A percentile compares a stretch with the other conserved stretches of the same genome.
Conservation (phyloP, 1,139 yeast genomes). For the Wickerhamomyces sp. region DNA sequence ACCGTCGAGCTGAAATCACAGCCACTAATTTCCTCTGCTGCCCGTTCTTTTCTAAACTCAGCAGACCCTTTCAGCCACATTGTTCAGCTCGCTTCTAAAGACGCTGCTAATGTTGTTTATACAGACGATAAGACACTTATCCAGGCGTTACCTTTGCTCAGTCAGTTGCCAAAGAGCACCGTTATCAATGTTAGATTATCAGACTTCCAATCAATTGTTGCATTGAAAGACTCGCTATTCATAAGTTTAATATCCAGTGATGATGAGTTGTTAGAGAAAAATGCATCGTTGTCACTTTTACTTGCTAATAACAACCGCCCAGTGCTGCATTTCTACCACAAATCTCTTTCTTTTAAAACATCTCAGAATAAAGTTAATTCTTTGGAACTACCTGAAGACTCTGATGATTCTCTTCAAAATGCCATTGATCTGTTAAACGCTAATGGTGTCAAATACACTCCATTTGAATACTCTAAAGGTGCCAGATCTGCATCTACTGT, state of each 20-base stretch:
- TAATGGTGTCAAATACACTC: constrained; percentile 14
- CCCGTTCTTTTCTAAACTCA: background rate
- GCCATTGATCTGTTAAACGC: constrained; percentile 13
- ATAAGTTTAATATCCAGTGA: constrained; percentile 63
- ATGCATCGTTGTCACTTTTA: constrained; percentile 54
- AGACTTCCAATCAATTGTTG: constrained; percentile 46
- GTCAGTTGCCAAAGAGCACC: constrained; percentile 38
- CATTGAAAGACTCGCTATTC: constrained; percentile 65
- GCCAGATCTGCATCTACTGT: constrained; percentile 35
- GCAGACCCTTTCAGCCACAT: constrained; percentile 1
- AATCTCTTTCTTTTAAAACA: constrained; percentile 20
- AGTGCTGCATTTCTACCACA: constrained; percentile 64
- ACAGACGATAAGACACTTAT: constrained; percentile 53
- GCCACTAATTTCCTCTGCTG: background rate
- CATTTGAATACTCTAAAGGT: constrained; percentile 29
- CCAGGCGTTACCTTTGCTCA: constrained; percentile 57
- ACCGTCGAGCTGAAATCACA: background rate
- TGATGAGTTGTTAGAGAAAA: constrained; percentile 46
- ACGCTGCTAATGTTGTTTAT: constrained; percentile 25
- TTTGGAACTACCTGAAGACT: constrained; percentile 2
- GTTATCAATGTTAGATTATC: constrained; percentile 61
- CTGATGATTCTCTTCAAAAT: constrained; percentile 12
- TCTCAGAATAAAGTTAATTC: constrained; percentile 9
- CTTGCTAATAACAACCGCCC: constrained; percentile 50
- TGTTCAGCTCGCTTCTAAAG: background rate